phyloP scores from a whole-genome alignment of 495 filamentous ascomycete species.

The Xylaria grammica region DNA sequence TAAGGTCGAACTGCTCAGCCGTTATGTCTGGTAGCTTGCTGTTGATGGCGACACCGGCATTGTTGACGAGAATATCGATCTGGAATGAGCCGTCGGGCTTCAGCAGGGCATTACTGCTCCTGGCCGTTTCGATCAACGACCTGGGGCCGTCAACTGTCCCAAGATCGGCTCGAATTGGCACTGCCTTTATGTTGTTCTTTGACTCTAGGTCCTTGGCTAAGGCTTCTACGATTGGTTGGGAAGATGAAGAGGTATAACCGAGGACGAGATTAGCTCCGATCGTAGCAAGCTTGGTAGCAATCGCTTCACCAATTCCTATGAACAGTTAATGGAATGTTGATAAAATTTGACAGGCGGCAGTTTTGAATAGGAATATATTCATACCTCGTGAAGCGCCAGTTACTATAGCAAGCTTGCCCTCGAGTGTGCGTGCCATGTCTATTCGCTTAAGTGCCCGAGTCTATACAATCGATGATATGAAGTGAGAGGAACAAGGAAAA shows the following conservation, averaged over 20 bases:
- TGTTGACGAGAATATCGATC: constrained; percentile 87
- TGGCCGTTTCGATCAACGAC: constrained; percentile 39
- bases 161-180: constrained; percentile 52
- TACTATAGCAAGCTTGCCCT: constrained; percentile 76
- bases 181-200: constrained; percentile 43
- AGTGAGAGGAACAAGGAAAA: not conserved
- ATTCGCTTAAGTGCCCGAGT: not conserved
- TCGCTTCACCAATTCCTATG: constrained; percentile 84
- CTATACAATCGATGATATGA: not conserved
- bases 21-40: constrained; percentile 61
- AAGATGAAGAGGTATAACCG: constrained; percentile 67
- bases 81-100: constrained; percentile 52
- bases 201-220: constrained; percentile 49
- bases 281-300: constrained; percentile 75
- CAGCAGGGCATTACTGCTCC: constrained; percentile 35
- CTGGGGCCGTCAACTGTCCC: constrained; percentile 43
- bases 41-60: constrained; percentile 75
- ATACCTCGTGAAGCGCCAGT: constrained; percentile 78
- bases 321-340: not conserved
- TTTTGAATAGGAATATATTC: constrained; percentile 13
- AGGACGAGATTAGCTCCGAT: constrained; percentile 74
- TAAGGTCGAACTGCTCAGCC: constrained; percentile 66
- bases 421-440: constrained; percentile 48
- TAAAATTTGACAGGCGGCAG: not conserved
- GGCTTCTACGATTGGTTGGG: constrained; percentile 28